phyloP scores from a whole-genome alignment of 2,329 filamentous ascomycete genomes.

The Fusarium solani-melongenae region DNA sequence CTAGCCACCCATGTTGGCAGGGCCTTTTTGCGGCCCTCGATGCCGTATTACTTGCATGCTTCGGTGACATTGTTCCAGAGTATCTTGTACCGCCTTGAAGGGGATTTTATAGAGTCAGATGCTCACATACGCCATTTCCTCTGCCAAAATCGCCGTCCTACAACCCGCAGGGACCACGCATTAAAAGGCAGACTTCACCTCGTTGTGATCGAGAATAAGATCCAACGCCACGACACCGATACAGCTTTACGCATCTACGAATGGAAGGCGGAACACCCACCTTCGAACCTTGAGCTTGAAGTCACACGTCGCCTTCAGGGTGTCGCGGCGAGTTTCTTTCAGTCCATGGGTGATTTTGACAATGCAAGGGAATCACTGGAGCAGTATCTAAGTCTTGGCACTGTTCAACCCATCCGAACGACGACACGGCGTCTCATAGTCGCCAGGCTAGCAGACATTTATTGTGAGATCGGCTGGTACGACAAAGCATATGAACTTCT shows the following conservation, averaged over 20 bases:
- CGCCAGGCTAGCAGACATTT: constrained; percentile 39
- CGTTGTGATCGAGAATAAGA: constrained; percentile 44
- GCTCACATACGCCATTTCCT: background rate
- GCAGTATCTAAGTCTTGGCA: constrained; percentile 38
- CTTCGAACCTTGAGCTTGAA: constrained; percentile 41
- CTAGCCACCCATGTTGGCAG: constrained; percentile 27
- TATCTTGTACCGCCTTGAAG: constrained; percentile 34
- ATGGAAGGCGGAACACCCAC: constrained; percentile 35
- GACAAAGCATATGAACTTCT: constrained; percentile 31
- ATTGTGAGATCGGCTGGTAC: constrained; percentile 40
- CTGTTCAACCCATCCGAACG: constrained; percentile 31
- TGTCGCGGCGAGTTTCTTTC: constrained; percentile 39
- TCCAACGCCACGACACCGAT: constrained; percentile 38
- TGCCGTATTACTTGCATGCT: constrained; percentile 43
- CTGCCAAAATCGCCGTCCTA: constrained; percentile 12
- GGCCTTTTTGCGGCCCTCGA: constrained; percentile 28
- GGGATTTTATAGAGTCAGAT: constrained; percentile 32
- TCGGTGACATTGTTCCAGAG: constrained; percentile 41
- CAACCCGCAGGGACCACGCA: constrained; percentile 35
- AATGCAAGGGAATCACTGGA: constrained; percentile 41
- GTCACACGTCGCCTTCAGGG: constrained; percentile 43
- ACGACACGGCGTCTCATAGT: constrained; percentile 41
- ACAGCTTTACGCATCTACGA: constrained; percentile 39
- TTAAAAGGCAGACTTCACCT: constrained; percentile 42
- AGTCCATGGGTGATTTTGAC: constrained; percentile 41